A percentile compares a stretch with the other conserved stretches of the same genome.
Conservation (phyloP, 345 rosid species). For the Hypericum androsaemum region DNA sequence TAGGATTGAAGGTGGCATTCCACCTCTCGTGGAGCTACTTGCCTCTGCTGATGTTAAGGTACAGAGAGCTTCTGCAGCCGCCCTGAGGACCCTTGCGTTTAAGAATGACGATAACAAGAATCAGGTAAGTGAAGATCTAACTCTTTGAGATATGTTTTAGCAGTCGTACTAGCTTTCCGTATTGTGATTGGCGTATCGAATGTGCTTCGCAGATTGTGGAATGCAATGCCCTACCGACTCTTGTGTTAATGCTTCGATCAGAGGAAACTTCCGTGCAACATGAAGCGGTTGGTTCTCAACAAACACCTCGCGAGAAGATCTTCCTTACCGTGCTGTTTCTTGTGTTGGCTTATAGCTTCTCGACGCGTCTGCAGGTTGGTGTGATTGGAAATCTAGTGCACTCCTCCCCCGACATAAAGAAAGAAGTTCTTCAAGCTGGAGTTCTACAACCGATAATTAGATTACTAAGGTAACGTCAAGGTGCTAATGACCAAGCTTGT, state of each 20-base stretch:
- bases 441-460: slow-evolving; percentile 77
- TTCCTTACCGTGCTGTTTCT: slow-evolving; percentile 3
- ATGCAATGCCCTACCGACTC: slow-evolving; percentile 54
- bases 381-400: slow-evolving; percentile 70
- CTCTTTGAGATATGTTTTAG: background rate
- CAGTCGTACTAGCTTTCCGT: background rate
- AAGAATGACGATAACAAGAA: slow-evolving; percentile 93
- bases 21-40: slow-evolving; percentile 91
- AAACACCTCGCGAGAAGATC: slow-evolving; percentile 5
- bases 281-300: slow-evolving; percentile 49
- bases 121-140: slow-evolving; percentile 33
- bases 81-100: slow-evolving; percentile 90
- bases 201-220: slow-evolving; percentile 55
- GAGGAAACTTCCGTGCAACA: slow-evolving; percentile 52
- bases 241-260: slow-evolving; percentile 54
- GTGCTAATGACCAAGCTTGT: background rate
- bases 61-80: slow-evolving; percentile 99
- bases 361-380: slow-evolving; percentile 39
- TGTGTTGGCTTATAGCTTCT: slow-evolving; percentile 9
- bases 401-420: slow-evolving; percentile 65
- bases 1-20: slow-evolving; percentile 49
- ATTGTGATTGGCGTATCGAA: slow-evolving; percentile 5
- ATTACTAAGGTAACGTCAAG: slow-evolving; percentile 43
- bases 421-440: slow-evolving; percentile 60
- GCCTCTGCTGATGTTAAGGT: slow-evolving; percentile 79